These are phyloP conservation scores for Arthrobotrys conoides DNA, from an alignment of 2,329 filamentous ascomycete genomes.

Conservation along the genomic window DNA sequence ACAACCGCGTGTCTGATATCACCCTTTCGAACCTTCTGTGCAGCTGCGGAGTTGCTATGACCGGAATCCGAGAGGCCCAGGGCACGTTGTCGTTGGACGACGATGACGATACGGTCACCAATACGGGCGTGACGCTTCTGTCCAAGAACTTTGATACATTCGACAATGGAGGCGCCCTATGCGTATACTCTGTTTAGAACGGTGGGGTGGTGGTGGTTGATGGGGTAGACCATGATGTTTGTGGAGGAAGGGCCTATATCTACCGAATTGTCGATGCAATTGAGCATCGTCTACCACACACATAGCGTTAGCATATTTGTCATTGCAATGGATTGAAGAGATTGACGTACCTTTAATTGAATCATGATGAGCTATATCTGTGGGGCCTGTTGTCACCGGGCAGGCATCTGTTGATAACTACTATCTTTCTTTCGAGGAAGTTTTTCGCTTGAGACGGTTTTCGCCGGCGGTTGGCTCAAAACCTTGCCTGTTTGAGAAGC, in stretches of 20 bases:
- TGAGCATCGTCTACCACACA: slow-evolving; percentile 83
- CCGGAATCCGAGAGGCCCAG: slow-evolving; percentile 75
- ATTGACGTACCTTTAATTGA: slow-evolving; percentile 80
- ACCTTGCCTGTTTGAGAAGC: slow-evolving; percentile 40
- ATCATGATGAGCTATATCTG: slow-evolving; percentile 78
- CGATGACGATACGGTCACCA: slow-evolving; percentile 97
- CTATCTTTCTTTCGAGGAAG: slow-evolving; percentile 24
- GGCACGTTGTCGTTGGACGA: slow-evolving; percentile 94
- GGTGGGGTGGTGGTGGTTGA: background rate
- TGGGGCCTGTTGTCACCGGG: slow-evolving; percentile 39
- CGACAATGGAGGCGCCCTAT: slow-evolving; percentile 85
- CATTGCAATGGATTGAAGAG: slow-evolving; percentile 3
- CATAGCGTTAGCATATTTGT: slow-evolving; percentile 41
- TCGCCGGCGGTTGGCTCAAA: slow-evolving; percentile 10
- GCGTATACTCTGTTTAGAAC: slow-evolving; percentile 23
- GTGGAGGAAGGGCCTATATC: slow-evolving; percentile 3
- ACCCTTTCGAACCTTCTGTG: slow-evolving; percentile 94
- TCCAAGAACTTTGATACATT: slow-evolving; percentile 92
- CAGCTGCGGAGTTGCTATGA: slow-evolving; percentile 74
- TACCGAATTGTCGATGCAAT: slow-evolving; percentile 99
- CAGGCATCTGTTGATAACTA: slow-evolving; percentile 36
- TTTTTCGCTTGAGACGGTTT: slow-evolving; percentile 34
- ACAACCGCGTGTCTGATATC: slow-evolving; percentile 97
- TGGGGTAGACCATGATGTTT: background rate
- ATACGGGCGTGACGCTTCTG: slow-evolving; percentile 91